Conservation (phyloP, 2,329 filamentous ascomycete species). For the Colletotrichum melonis region DNA sequence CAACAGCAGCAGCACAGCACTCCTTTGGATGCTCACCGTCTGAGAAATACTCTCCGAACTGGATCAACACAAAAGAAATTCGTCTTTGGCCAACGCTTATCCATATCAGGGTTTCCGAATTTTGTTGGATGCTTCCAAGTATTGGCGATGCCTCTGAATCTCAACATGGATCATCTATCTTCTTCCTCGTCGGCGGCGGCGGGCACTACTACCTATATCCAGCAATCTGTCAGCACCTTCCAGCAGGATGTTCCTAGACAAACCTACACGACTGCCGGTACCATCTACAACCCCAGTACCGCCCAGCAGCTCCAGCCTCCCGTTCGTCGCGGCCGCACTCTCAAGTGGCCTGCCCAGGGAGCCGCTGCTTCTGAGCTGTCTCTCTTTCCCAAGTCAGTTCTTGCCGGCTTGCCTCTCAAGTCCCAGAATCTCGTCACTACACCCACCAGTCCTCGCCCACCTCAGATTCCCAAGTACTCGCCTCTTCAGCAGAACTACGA, state of each 20-base stretch:
- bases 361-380: conserved; percentile 44
- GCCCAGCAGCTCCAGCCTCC: conserved; percentile 62
- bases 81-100: conserved; percentile 29
- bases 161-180: conserved; percentile 46
- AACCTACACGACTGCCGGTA: conserved; percentile 68
- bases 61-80: conserved; percentile 17
- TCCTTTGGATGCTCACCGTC: conserved; percentile 17
- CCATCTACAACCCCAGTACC: conserved; percentile 62
- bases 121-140: conserved; percentile 14
- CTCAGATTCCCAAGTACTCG: conserved; percentile 53
- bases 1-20: not conserved
- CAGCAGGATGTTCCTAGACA: conserved; percentile 42
- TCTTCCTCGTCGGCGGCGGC: conserved; percentile 36
- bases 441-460: conserved; percentile 34
- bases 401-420: conserved; percentile 49
- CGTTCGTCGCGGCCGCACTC: conserved; percentile 59
- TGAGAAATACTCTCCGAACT: conserved; percentile 1
- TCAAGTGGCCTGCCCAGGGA: conserved; percentile 51
- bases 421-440: conserved; percentile 39
- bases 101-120: conserved; percentile 16
- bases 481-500: conserved; percentile 67
- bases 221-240: conserved; percentile 30
- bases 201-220: conserved; percentile 16
- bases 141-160: conserved; percentile 22
- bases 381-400: conserved; percentile 49